Conservation (phyloP, 768 basidiomycete species). For the Termitomyces sp. region DNA sequence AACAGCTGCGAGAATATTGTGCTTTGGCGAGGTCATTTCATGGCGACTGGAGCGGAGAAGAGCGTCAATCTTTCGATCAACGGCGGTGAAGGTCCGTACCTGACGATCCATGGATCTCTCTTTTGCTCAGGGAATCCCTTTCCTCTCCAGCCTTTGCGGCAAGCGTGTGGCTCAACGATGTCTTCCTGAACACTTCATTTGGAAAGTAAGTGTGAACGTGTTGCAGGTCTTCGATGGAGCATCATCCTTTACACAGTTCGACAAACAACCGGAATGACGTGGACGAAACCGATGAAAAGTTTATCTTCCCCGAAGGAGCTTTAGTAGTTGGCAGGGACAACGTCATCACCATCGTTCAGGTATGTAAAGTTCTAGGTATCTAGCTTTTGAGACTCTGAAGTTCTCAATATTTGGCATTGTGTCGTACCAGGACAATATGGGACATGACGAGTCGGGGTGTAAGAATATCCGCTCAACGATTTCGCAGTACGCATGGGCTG, state of each 20-base stretch:
- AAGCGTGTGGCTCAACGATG: slow-evolving; percentile 73
- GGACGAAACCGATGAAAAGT: slow-evolving; percentile 65
- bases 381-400: background rate
- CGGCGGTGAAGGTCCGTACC: slow-evolving; percentile 59
- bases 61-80: slow-evolving; percentile 74
- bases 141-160: slow-evolving; percentile 62
- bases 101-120: background rate
- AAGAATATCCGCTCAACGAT: slow-evolving; percentile 7
- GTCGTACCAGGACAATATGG: slow-evolving; percentile 67
- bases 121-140: background rate
- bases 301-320: slow-evolving; percentile 53
- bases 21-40: slow-evolving; percentile 80
- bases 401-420: background rate
- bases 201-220: slow-evolving; percentile 49
- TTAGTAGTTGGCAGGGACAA: slow-evolving; percentile 53
- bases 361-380: slow-evolving; percentile 17
- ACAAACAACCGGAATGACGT: slow-evolving; percentile 56
- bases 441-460: slow-evolving; percentile 60
- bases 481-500: background rate
- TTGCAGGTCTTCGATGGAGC: background rate
- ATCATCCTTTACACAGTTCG: slow-evolving; percentile 34
- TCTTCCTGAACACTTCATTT: slow-evolving; percentile 66
- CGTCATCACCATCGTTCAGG: slow-evolving; percentile 74
- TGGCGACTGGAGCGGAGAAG: slow-evolving; percentile 49
- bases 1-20: slow-evolving; percentile 81